Evolutionary conservation across 2,329 filamentous ascomycete species (phyloP), one percentile per base, ranked within the genome.

Genomic region (Botrytis deweyae): DNA sequence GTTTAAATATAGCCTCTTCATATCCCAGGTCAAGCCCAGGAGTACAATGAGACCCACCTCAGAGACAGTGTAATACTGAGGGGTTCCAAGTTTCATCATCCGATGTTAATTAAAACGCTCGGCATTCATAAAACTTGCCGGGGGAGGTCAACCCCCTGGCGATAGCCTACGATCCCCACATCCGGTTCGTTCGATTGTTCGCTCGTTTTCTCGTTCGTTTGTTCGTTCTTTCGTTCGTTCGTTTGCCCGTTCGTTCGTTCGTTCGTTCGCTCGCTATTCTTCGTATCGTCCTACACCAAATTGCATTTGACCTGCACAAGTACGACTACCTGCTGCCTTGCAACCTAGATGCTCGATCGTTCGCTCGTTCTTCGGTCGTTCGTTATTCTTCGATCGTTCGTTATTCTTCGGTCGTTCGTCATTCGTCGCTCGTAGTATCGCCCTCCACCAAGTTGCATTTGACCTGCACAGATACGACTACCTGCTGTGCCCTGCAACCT

Each of bases 1-100:
- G 16, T 18, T 25, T 25, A n/a, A 16, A n/a, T 8, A 10, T 25
- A 38, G 49, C 38, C 49, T 58, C 66, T 68, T 68, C n/a, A 55
- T 42, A 68, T 38, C 66, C 49, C 66, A 42, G 66, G 46, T 14
- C 66, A 14, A 58, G 66, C 66, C 66, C 66, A 68, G 38, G 36
- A 33, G 29, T 68, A 68, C 18, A 58, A 68, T 58, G 66, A 42
- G 49, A 68, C 18, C 65, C 66, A 33, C n/a, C 16, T 46, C 38
- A n/a, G 66, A 20, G 66, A 68, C 66, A 68, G 49, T 58, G 49
- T 9, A 33, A 58, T 68, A 38, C 49, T 52, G 36, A 25, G 36
- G 3, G 25, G 29, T 55, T 42, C n/a, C 38, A 68, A 68, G 66
- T 33, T 33, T 29, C 36, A 58, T 68, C 36, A 68, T 29, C 38